phyloP scores from a whole-genome alignment of 495 filamentous ascomycete genomes.

The Hypoxylon perforatum region DNA sequence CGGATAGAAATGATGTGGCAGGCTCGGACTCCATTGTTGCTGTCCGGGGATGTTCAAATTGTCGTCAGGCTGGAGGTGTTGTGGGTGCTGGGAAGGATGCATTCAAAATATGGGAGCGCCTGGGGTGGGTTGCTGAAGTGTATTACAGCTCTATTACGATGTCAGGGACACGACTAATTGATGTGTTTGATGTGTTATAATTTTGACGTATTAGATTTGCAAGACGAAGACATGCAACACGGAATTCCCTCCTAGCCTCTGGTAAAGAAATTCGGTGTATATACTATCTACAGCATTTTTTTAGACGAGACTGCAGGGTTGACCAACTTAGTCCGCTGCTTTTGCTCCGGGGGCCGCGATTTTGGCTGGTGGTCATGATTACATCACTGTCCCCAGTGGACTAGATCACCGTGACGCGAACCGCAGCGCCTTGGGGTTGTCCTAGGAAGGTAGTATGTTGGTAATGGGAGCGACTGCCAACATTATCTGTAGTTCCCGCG shows the following conservation, averaged over 20 bases:
- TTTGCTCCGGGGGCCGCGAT: neutral
- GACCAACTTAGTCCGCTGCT: neutral
- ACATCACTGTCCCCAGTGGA: constrained; percentile 23
- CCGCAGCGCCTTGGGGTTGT: neutral
- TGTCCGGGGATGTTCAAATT: constrained; percentile 3
- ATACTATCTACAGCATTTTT: too few species aligned
- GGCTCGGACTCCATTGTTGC: constrained; percentile 23
- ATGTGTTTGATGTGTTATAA: neutral
- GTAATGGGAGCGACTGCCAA: too few species aligned
- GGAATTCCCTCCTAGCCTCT: too few species aligned
- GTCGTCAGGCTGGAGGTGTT: neutral
- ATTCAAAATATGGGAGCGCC: constrained; percentile 10
- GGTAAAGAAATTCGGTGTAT: too few species aligned
- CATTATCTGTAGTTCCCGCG: too few species aligned
- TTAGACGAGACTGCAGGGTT: too few species aligned
- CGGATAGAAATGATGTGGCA: constrained; percentile 34
- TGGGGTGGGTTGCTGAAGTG: neutral
- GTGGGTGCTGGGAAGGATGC: constrained; percentile 19
- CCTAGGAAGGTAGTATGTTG: neutral
- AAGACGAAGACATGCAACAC: too few species aligned
- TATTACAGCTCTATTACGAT: constrained; percentile 3
- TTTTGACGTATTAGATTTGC: too few species aligned
- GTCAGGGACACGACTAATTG: neutral
- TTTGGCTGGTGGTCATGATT: constrained; percentile 25
- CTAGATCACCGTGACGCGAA: constrained; percentile 31